A percentile compares a stretch with the other conserved stretches of the same genome.
These are phyloP conservation scores for Mycena capillaripes DNA, from an alignment of 768 basidiomycete species.

Conservation along the genomic window DNA sequence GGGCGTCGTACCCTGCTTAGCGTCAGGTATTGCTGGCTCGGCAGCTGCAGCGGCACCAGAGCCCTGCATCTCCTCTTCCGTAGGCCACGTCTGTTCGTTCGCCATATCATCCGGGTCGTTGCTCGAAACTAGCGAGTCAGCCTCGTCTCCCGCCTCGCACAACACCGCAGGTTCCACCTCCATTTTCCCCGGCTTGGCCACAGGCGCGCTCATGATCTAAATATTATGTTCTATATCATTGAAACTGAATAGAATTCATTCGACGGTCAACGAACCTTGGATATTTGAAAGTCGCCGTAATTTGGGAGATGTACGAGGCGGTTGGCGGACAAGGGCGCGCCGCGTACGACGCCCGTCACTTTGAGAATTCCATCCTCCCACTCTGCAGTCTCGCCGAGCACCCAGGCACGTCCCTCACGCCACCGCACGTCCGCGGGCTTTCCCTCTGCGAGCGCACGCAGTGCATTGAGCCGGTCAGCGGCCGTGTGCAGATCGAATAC, in stretches of 20 bases:
- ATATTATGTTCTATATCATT: neutral
- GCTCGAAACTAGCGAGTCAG: constrained; percentile 89
- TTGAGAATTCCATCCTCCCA: constrained; percentile 74
- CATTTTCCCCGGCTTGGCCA: constrained; percentile 64
- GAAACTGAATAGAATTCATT: neutral
- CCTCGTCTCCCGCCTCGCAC: constrained; percentile 74
- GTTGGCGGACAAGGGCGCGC: constrained; percentile 82
- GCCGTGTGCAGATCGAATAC: constrained; percentile 79
- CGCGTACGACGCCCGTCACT: constrained; percentile 90
- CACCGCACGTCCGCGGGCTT: constrained; percentile 84
- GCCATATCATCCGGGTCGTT: constrained; percentile 91
- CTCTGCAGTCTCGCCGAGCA: constrained; percentile 76
- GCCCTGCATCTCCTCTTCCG: constrained; percentile 91
- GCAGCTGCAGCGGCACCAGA: constrained; percentile 43
- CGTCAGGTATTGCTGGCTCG: constrained; percentile 68
- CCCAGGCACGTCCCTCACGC: constrained; percentile 84
- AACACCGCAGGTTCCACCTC: constrained; percentile 77
- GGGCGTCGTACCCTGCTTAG: constrained; percentile 80
- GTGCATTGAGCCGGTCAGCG: constrained; percentile 78
- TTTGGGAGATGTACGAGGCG: constrained; percentile 90
- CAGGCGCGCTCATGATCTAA: constrained; percentile 81
- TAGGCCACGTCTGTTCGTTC: constrained; percentile 99
- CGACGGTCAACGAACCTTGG: constrained; percentile 65
- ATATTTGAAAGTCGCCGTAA: constrained; percentile 89
- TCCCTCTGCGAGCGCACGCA: constrained; percentile 88